Conservation (phyloP, 2,329 filamentous ascomycete genomes). For the Aspergillus fructus region DNA sequence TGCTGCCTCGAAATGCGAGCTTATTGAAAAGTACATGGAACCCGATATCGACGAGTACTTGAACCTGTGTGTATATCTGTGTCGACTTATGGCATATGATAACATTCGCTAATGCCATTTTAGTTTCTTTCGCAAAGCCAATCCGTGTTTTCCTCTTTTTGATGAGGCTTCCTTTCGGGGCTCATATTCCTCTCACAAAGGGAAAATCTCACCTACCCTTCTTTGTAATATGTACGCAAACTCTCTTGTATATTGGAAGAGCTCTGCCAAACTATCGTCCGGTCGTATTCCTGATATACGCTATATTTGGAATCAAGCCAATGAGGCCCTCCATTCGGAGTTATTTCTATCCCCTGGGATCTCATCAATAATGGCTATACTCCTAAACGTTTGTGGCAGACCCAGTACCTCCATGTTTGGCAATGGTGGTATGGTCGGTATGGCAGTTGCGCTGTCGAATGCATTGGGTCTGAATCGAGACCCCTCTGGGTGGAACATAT, state of each 20-base stretch:
- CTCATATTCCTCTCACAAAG: conserved; percentile 42
- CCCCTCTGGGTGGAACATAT: conserved; percentile 54
- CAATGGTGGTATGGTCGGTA: conserved; percentile 53
- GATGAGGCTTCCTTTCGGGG: conserved; percentile 50
- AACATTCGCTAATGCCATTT: neutral
- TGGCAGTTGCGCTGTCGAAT: conserved; percentile 54
- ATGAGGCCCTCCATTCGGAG: conserved; percentile 56
- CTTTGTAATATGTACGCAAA: conserved; percentile 55
- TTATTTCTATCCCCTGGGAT: conserved; percentile 54
- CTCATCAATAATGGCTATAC: conserved; percentile 53
- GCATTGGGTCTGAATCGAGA: conserved; percentile 57
- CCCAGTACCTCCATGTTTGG: conserved; percentile 57
- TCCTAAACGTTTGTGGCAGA: conserved; percentile 56
- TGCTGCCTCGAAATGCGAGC: conserved; percentile 41
- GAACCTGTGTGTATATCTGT: conserved; percentile 38
- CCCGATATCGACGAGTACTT: conserved; percentile 40
- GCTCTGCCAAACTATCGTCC: conserved; percentile 32
- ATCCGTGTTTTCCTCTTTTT: conserved; percentile 55
- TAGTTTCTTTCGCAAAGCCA: conserved; percentile 52
- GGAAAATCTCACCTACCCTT: conserved; percentile 52
- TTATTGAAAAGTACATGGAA: conserved; percentile 53
- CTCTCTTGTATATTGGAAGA: conserved; percentile 52
- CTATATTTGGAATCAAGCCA: conserved; percentile 60
- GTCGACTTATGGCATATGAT: neutral
- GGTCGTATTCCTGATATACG: conserved; percentile 51